phyloP scores from a whole-genome alignment of 495 filamentous ascomycete genomes.

The Bombardia bombarda region DNA sequence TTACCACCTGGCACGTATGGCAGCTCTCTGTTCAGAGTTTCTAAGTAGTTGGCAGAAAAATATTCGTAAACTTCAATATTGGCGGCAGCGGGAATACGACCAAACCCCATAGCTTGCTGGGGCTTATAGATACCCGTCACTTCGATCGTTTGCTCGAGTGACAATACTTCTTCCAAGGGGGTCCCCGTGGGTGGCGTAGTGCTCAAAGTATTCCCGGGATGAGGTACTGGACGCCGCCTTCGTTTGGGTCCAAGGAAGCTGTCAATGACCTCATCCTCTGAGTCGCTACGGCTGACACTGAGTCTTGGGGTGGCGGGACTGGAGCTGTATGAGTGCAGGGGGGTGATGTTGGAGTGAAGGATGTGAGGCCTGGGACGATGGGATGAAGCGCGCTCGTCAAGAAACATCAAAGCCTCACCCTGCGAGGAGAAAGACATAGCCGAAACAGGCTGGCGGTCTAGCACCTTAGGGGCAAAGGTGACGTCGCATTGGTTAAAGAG shows the following conservation, averaged over 20 bases:
- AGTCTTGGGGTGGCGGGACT: slow-evolving; percentile 37
- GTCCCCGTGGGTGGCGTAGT: slow-evolving; percentile 52
- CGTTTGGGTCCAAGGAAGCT: slow-evolving; percentile 48
- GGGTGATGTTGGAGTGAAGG: slow-evolving; percentile 17
- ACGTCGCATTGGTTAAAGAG: slow-evolving; percentile 85
- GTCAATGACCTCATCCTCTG: slow-evolving; percentile 58
- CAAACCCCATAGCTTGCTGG: slow-evolving; percentile 55
- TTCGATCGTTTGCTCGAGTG: slow-evolving; percentile 54
- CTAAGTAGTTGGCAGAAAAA: slow-evolving; percentile 52
- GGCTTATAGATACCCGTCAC: slow-evolving; percentile 45
- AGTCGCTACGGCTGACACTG: slow-evolving; percentile 54
- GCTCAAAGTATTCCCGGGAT: slow-evolving; percentile 33
- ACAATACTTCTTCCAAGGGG: slow-evolving; percentile 43
- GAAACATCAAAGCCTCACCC: slow-evolving; percentile 52
- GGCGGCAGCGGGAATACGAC: slow-evolving; percentile 48
- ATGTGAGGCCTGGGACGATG: slow-evolving; percentile 30
- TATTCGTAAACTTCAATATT: slow-evolving; percentile 48
- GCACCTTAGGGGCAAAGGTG: slow-evolving; percentile 69
- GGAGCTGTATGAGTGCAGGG: slow-evolving; percentile 32
- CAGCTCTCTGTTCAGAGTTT: slow-evolving; percentile 33
- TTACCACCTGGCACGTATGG: slow-evolving; percentile 18
- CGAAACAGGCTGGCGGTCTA: slow-evolving; percentile 62
- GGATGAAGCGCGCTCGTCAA: slow-evolving; percentile 38
- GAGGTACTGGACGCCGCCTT: slow-evolving; percentile 28
- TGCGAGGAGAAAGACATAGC: slow-evolving; percentile 51